Conservation (phyloP, 169 alveolate genomes). For the Eimeria zaria region DNA sequence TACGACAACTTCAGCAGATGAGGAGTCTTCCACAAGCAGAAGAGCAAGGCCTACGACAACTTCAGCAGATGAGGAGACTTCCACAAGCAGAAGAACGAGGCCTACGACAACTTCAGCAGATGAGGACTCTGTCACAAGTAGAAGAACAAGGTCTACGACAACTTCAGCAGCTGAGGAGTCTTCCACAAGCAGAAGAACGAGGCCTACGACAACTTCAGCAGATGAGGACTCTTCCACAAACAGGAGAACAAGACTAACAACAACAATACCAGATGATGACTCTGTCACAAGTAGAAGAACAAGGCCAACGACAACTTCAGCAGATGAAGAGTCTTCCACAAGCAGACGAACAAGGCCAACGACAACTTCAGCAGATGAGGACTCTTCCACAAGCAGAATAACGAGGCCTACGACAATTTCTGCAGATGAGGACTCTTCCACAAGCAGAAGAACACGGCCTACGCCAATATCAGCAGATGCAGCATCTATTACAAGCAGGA, state of each 20-base stretch:
- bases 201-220: neutral
- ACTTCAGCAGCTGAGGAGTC: neutral
- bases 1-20: neutral
- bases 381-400: neutral
- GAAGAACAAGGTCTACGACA: neutral
- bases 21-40: neutral
- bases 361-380: neutral
- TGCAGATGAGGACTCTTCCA: neutral
- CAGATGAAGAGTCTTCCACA: too few species aligned
- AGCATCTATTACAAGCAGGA: neutral
- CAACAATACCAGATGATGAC: neutral
- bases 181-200: neutral
- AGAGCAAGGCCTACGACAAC: neutral
- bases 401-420: neutral
- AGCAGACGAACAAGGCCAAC: conserved; percentile 11
- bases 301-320: neutral
- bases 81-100: neutral
- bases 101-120: neutral
- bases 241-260: neutral
- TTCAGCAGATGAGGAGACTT: neutral
- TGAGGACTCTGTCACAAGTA: neutral
- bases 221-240: neutral
- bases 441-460: neutral
- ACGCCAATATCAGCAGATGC: too few species aligned
- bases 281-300: neutral